Conservation (phyloP, 192 early-diverging fungal genomes). For the Pilaira anomala region DNA sequence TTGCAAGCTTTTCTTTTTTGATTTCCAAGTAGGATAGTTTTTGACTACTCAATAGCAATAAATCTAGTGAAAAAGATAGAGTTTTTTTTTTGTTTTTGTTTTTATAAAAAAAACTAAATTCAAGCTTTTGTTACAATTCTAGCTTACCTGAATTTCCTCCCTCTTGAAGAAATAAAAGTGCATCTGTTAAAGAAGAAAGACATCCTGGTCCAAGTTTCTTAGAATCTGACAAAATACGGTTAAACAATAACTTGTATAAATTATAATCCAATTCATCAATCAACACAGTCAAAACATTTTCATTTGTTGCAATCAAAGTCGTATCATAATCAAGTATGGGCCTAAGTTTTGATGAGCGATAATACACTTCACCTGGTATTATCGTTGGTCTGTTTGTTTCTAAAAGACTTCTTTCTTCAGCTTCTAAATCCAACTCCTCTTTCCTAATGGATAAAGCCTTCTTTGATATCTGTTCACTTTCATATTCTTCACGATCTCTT, state of each 20-base stretch:
- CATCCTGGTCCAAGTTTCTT: background rate
- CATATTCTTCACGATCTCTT: too few species aligned
- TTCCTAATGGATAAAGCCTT: too few species aligned
- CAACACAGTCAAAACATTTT: conserved; percentile 2
- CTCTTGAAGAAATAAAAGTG: background rate
- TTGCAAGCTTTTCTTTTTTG: background rate
- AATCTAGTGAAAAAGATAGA: background rate
- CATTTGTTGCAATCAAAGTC: background rate
- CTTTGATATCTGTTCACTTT: too few species aligned
- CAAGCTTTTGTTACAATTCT: too few species aligned
- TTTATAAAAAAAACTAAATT: too few species aligned
- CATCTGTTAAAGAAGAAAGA: background rate
- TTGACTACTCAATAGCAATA: conserved; percentile 4
- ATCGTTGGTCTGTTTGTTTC: background rate
- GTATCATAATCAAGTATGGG: too few species aligned
- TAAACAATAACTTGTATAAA: background rate
- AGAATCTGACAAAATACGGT: background rate
- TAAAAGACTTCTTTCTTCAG: background rate
- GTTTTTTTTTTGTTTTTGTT: too few species aligned
- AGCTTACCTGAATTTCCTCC: conserved; percentile 7
- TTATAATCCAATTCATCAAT: background rate
- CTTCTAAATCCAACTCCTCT: too few species aligned
- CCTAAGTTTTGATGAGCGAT: too few species aligned
- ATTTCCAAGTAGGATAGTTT: conserved; percentile 4
- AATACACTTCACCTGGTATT: too few species aligned